These are phyloP conservation scores for Coemansia sp. DNA, from an alignment of 192 early-diverging fungal species.

Conservation along the genomic window DNA sequence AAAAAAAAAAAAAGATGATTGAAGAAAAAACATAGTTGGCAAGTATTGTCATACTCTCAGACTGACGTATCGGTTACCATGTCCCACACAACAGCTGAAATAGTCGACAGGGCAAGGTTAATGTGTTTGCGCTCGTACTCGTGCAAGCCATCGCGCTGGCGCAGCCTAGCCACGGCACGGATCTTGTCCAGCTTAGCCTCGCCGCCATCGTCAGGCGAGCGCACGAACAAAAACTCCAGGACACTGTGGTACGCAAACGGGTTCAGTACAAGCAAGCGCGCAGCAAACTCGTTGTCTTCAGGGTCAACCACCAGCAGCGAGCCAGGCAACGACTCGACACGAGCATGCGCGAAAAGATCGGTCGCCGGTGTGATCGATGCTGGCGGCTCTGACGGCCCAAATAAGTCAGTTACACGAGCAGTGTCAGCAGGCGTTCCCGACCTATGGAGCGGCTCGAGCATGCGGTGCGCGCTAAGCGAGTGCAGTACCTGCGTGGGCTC, in stretches of 20 bases:
- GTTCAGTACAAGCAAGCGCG: conserved; percentile 51
- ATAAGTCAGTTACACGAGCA: neutral
- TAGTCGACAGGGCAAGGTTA: conserved; percentile 50
- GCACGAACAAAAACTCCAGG: conserved; percentile 50
- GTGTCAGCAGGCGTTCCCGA: conserved; percentile 4
- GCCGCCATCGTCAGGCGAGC: conserved; percentile 22
- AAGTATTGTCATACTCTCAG: neutral
- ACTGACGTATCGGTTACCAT: conserved; percentile 16
- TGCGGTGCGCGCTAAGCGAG: conserved; percentile 1
- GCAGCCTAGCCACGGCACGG: conserved; percentile 32
- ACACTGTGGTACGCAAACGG: conserved; percentile 47
- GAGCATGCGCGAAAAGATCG: conserved; percentile 32
- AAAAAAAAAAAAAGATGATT: neutral
- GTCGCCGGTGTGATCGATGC: conserved; percentile 4
- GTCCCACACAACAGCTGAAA: conserved; percentile 55
- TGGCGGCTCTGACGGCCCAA: neutral
- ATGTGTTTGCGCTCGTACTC: conserved; percentile 57
- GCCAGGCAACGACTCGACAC: conserved; percentile 42
- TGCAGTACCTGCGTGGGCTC: neutral
- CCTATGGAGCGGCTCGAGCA: conserved; percentile 4
- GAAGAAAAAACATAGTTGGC: neutral
- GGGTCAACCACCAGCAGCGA: conserved; percentile 48
- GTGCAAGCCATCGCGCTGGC: conserved; percentile 43
- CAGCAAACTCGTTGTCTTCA: conserved; percentile 22
- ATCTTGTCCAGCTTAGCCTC: conserved; percentile 31